These are phyloP conservation scores for Viridothelium virens DNA, from an alignment of 495 filamentous ascomycete species.

Conservation along the genomic window DNA sequence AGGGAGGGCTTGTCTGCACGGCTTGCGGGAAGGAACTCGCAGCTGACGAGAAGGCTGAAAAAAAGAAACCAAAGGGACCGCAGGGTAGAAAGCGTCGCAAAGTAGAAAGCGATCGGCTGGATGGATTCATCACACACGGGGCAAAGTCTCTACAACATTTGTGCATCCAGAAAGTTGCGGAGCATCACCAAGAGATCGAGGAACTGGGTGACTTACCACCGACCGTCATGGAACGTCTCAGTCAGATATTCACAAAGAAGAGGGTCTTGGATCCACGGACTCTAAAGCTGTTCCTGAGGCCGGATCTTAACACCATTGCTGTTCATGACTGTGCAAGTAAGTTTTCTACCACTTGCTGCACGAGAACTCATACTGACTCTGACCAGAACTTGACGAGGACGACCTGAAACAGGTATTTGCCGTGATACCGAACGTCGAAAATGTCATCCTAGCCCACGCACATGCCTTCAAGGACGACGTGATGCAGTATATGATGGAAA, in stretches of 20 bases:
- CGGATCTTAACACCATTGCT: conserved; percentile 54
- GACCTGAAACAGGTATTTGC: conserved; percentile 77
- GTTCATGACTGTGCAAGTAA: conserved; percentile 72
- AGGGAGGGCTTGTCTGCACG: conserved; percentile 74
- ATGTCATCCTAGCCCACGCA: conserved; percentile 67
- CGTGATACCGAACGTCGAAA: conserved; percentile 56
- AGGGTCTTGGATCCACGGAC: conserved; percentile 63
- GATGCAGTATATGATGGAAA: conserved; percentile 68
- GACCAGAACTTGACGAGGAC: conserved; percentile 55
- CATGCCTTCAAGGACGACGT: conserved; percentile 79
- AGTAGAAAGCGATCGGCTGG: conserved; percentile 67
- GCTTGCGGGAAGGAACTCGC: conserved; percentile 74
- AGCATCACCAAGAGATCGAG: conserved; percentile 73
- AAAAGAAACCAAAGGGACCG: conserved; percentile 54
- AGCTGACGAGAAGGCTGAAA: conserved; percentile 49
- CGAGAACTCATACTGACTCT: conserved; percentile 14
- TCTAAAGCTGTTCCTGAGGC: conserved; percentile 68
- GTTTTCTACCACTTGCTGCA: conserved; percentile 23
- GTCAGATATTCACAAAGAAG: conserved; percentile 71
- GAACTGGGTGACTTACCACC: conserved; percentile 73
- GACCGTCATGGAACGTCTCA: conserved; percentile 60
- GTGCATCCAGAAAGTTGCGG: conserved; percentile 77
- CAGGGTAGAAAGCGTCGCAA: conserved; percentile 50
- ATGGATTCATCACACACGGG: conserved; percentile 62
- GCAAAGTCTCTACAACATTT: conserved; percentile 64